Percentiles rank a stretch among this genome's conserved stretches.
Evolutionary conservation across 768 basidiomycete species (phyloP).

Genomic region (Trametes coccinea): DNA sequence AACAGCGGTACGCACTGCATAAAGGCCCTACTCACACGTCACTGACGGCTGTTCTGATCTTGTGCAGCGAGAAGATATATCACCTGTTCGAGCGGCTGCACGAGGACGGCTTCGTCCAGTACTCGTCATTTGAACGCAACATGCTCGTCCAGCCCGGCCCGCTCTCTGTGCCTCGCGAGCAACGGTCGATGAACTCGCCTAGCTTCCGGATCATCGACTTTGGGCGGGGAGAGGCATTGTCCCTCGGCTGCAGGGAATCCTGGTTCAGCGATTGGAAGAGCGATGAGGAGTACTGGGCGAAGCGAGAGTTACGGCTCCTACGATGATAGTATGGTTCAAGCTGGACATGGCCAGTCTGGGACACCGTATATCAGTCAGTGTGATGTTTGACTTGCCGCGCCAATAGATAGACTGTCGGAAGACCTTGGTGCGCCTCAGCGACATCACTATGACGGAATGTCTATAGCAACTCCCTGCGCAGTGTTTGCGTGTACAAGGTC

Average conservation of each 20-base stretch:
- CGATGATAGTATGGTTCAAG: too few relatives aligned
- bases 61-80: conserved; percentile 17
- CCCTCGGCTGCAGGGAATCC: background rate
- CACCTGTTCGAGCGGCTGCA: conserved; percentile 43
- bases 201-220: conserved; percentile 55
- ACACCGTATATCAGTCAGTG: too few relatives aligned
- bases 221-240: conserved; percentile 35
- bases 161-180: conserved; percentile 32
- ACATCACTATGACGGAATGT: too few relatives aligned
- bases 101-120: conserved; percentile 39
- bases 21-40: background rate
- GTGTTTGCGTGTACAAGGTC: too few relatives aligned
- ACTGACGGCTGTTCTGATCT: background rate
- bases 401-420: too few relatives aligned
- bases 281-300: background rate
- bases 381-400: too few relatives aligned
- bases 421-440: too few relatives aligned
- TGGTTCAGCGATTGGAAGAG: background rate
- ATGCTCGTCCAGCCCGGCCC: conserved; percentile 46
- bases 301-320: background rate
- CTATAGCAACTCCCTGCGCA: too few relatives aligned
- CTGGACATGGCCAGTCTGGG: too few relatives aligned
- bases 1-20: background rate
- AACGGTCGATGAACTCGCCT: conserved; percentile 32
- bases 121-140: conserved; percentile 42